Evolutionary conservation across 371 early-diverging fungal genomes (phyloP), one percentile per base, ranked within the genome.

Genomic region (Mortierella polycephala): DNA sequence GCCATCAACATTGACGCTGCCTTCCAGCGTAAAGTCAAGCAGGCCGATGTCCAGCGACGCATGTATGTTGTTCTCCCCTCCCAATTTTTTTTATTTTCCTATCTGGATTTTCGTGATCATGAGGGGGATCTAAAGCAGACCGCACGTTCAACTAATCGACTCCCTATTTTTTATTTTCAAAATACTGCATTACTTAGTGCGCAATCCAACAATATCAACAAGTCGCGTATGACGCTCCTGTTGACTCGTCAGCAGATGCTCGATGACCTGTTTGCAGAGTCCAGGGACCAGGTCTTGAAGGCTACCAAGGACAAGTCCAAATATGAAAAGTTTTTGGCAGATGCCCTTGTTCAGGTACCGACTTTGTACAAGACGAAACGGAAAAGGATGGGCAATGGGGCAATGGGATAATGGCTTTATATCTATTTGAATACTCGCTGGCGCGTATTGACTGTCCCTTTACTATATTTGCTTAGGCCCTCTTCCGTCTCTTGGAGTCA

Each of bases 201-300:
- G 39, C 94, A 96, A 75, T 97, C 98, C 47, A 98, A 95, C 81
- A 91, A 92, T 67, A 90, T 94, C 83, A 99, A 99, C 92, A 98
- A 97, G 87, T 89, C 95, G 53, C 93, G 98, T 69, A 88, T 99
- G 58, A 85, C 89, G 60, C 88, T 97, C 23, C 90, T 99, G 61
- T 92, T 94, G 81, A 90, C 91, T 49, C 94, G 98, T 63, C 96
- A 99, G 76, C 86, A 92, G 67, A 84, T 94, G 65, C 84, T 99
- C 55, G 91, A 95, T 62, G 86, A 92, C 11, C 85, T 96, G 42
- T 93, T 95, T 67, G 85, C 84, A 23, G 91, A 90, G 20, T 84
- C 94, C 41, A 74, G 86, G 57, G 55, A 52, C 16, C 73, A 84
- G 63, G 87, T 96, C 44, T 60, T 82, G 44, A 67, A 82, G n/a